Conservation (phyloP, 208 protist species). For the Herpetomonas samuelpessoai region DNA sequence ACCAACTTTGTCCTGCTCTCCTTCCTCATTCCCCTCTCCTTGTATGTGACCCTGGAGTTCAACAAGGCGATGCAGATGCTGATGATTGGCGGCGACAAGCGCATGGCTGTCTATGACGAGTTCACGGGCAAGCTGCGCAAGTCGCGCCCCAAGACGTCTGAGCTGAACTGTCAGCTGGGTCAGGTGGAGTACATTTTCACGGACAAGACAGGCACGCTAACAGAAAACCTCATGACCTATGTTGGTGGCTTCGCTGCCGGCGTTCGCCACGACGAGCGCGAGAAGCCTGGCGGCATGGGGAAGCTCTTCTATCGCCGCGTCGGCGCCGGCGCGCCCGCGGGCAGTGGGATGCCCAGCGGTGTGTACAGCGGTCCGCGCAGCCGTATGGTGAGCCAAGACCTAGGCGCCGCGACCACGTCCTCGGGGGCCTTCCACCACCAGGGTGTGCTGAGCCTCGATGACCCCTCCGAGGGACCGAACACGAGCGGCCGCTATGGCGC, state of each 20-base stretch:
- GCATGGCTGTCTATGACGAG: slow-evolving; percentile 72
- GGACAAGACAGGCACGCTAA: slow-evolving; percentile 91
- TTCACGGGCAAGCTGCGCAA: slow-evolving; percentile 50
- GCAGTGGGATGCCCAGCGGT: not conserved
- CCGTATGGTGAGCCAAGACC: not conserved
- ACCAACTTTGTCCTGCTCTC: slow-evolving; percentile 85
- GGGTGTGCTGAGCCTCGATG: not conserved
- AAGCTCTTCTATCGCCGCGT: slow-evolving; percentile 27
- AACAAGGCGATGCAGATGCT: slow-evolving; percentile 84
- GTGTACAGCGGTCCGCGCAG: not conserved
- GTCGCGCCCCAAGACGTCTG: slow-evolving; percentile 72
- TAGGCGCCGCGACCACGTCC: not conserved
- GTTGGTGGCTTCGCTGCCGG: slow-evolving; percentile 52
- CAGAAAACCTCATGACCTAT: slow-evolving; percentile 89
- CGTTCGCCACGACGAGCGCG: slow-evolving; percentile 45
- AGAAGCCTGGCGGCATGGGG: slow-evolving; percentile 61
- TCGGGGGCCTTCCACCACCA: not conserved
- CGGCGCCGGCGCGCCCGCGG: not conserved
- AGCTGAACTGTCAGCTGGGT: slow-evolving; percentile 85
- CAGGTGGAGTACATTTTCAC: slow-evolving; percentile 88
- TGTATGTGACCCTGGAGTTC: slow-evolving; percentile 90
- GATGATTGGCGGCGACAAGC: slow-evolving; percentile 66
- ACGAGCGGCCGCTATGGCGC: not conserved
- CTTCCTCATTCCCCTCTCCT: slow-evolving; percentile 84
- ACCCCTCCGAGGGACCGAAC: not conserved